Evolutionary conservation across 345 rosid species (phyloP).

Genomic region (Pugionium dolabratum): DNA sequence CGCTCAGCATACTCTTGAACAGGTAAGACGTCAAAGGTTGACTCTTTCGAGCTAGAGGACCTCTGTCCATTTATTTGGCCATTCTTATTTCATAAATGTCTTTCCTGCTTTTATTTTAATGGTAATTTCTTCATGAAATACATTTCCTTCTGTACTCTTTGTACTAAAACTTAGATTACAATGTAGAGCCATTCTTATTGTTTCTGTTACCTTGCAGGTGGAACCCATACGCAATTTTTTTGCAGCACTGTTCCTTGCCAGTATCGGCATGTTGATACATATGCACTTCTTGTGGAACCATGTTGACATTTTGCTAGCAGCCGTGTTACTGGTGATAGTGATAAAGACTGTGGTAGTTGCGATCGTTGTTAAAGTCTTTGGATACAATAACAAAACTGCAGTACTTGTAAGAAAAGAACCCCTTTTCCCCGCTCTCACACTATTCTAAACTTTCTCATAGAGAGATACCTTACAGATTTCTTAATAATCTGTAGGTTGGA

Average conservation of each 20-base stretch:
- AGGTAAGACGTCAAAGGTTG: slow-evolving; percentile 50
- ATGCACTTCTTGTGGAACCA: slow-evolving; percentile 94
- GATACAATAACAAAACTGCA: slow-evolving; percentile 86
- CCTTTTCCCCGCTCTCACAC: not conserved
- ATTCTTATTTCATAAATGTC: not conserved
- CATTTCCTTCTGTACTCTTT: not conserved
- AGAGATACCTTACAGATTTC: slow-evolving; percentile 32
- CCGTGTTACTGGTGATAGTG: slow-evolving; percentile 75
- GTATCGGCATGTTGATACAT: slow-evolving; percentile 90
- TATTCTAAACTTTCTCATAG: slow-evolving; percentile 8
- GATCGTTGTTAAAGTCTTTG: slow-evolving; percentile 74
- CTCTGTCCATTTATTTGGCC: slow-evolving; percentile 20
- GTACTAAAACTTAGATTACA: not conserved
- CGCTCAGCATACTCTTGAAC: slow-evolving; percentile 92
- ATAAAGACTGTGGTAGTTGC: slow-evolving; percentile 71
- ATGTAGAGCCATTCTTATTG: not conserved
- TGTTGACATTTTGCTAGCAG: slow-evolving; percentile 81
- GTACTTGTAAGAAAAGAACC: slow-evolving; percentile 62
- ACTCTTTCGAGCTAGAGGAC: slow-evolving; percentile 10
- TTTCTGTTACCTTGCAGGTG: slow-evolving; percentile 49
- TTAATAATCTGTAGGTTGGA: slow-evolving; percentile 57
- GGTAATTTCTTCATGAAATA: not conserved
- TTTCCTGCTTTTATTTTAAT: not conserved
- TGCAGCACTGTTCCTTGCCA: slow-evolving; percentile 92
- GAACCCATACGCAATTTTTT: slow-evolving; percentile 94